Percentiles rank a stretch among this genome's conserved stretches.
These are phyloP conservation scores for Nigrograna mackinnonii DNA, from an alignment of 2,329 filamentous ascomycete genomes.

Conservation along the genomic window DNA sequence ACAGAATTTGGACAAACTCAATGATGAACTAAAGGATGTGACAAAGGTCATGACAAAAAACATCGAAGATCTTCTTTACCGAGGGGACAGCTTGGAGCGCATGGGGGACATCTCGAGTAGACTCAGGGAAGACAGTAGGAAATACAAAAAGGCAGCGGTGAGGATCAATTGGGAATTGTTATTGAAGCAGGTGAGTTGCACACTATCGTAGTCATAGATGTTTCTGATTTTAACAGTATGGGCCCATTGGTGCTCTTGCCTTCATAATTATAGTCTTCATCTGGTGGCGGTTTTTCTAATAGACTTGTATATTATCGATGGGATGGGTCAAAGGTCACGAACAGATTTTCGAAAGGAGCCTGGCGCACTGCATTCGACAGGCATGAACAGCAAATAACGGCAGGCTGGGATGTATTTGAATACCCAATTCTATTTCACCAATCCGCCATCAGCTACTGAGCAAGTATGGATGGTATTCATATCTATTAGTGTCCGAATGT, in stretches of 20 bases:
- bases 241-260: constrained; percentile 80
- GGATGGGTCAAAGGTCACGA: no score
- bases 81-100: constrained; percentile 89
- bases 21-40: constrained; percentile 95
- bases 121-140: constrained; percentile 88
- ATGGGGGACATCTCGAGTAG: constrained; percentile 95
- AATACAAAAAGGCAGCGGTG: constrained; percentile 90
- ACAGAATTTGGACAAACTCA: constrained; percentile 91
- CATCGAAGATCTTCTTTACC: constrained; percentile 94
- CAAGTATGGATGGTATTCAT: no score
- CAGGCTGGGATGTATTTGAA: no score
- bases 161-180: constrained; percentile 98
- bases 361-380: no score
- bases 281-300: constrained; percentile 89
- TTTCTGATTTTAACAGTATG: constrained; percentile 61
- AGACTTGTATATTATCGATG: no score
- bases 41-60: constrained; percentile 99
- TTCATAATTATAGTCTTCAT: constrained; percentile 85
- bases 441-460: no score
- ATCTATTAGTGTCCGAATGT: no score
- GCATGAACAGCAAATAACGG: no score
- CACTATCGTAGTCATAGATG: background rate
- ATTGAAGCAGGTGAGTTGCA: constrained; percentile 74
- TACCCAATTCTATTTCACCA: no score
- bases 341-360: no score